A percentile compares a stretch with the other conserved stretches of the same genome.
Conservation (phyloP, 345 rosid genomes). For the Gossypium sturtianum region DNA sequence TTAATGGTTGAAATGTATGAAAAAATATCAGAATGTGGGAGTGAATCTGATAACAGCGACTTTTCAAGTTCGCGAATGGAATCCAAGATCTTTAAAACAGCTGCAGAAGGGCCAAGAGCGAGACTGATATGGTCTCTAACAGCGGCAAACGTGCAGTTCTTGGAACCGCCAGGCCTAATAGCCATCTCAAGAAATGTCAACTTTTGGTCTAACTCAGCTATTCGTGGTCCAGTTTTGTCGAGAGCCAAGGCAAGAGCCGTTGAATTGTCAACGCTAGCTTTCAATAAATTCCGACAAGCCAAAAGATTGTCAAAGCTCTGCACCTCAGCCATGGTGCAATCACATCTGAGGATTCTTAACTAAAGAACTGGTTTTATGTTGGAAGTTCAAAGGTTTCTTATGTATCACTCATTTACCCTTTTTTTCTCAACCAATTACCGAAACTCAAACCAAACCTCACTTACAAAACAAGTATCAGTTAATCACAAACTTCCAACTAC, state of each 20-base stretch:
- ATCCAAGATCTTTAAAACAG: slow-evolving; percentile 44
- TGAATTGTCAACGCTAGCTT: slow-evolving; percentile 54
- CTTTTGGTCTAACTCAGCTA: slow-evolving; percentile 30
- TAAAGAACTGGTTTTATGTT: neutral
- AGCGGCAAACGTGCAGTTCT: slow-evolving; percentile 32
- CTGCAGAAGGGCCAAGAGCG: slow-evolving; percentile 53
- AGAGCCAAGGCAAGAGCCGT: slow-evolving; percentile 39
- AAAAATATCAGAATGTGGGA: slow-evolving; percentile 21
- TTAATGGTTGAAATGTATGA: slow-evolving; percentile 41
- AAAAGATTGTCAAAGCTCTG: slow-evolving; percentile 33
- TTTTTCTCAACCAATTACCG: slow-evolving; percentile 39
- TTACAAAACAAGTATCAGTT: slow-evolving; percentile 35
- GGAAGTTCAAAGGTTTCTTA: slow-evolving; percentile 18
- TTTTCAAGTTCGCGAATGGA: slow-evolving; percentile 47
- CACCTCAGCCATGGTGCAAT: slow-evolving; percentile 31
- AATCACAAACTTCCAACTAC: slow-evolving; percentile 5
- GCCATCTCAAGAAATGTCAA: slow-evolving; percentile 41
- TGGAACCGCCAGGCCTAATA: slow-evolving; percentile 18
- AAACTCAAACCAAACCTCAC: slow-evolving; percentile 64
- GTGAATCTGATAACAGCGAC: slow-evolving; percentile 22
- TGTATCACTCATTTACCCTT: slow-evolving; percentile 20
- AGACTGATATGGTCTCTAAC: slow-evolving; percentile 46
- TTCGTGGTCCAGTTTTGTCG: slow-evolving; percentile 32
- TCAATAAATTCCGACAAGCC: slow-evolving; percentile 42
- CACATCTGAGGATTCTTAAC: neutral